Evolutionary conservation across 2,329 filamentous ascomycete genomes (phyloP), one percentile per base, ranked within the genome.

Genomic region (Apiospora kogelbergensis): DNA sequence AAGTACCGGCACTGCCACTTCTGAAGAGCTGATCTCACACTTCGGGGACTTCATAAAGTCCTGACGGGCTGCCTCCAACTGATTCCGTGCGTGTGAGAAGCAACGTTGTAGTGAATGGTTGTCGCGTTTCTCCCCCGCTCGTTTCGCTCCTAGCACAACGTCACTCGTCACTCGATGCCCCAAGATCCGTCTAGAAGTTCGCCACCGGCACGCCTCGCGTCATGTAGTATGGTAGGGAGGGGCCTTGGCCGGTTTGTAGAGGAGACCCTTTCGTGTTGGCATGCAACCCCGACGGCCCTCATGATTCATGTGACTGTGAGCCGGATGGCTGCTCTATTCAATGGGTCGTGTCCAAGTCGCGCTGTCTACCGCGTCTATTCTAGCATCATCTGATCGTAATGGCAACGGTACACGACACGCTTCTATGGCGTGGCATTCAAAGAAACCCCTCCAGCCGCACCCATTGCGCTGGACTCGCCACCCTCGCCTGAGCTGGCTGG

Each of bases 1-100:
- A 37, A 37, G 20, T 60, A 37, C 53, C 30, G 53, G 22, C 70
- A 71, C 70, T 69, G 70, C 70, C 70, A 71, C 70, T 60, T 68
- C 60, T 41, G 24, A 22, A 48, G 20, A 70, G 66, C 63, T 69
- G 69, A 65, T 65, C 41, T 45, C n/a, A 40, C 42, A 46, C 24
- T 44, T 42, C 63, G 63, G 42, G 37, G 40, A 44, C 24, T 17
- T 26, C 13, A 42, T 45, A 65, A 65, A 65, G 63, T 11, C 42
- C n/a, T 44, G 13, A 6, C 26, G 26, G 63, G 63, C 63, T 65
- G 63, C 63, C 63, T 65, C 63, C 20, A 26, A 13, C 22, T 42
- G 63, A 15, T 17, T 65, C 26, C 20, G 37, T 26, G 17, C 20
- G 11, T 65, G 37, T 13, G 22, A 26, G 60, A 44, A 42, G 63